Evolutionary conservation across 2,329 filamentous ascomycete species (phyloP), one percentile per base, ranked within the genome.

Genomic region (Fusarium setosum): DNA sequence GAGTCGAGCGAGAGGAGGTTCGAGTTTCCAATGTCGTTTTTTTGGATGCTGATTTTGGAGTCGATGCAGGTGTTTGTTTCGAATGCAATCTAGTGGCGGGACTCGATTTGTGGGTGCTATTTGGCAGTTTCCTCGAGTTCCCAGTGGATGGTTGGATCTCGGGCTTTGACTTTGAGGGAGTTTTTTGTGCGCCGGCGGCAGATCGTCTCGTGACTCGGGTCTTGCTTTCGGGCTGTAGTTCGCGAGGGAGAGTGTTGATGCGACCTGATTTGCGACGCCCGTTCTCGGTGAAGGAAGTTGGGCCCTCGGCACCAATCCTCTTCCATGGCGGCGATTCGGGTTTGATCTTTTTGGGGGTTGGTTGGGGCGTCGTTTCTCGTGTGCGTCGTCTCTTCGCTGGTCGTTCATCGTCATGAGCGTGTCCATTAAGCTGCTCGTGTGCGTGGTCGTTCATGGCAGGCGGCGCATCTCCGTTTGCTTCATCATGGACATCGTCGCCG

Each of bases 301-400:
- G 96, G 0, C 96, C 96, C 24, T 97, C 92, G 37, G 92, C 93
- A 59, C 86, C 86, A 64, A 92, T 86, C 73, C 89, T 92, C 82
- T 96, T 98, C 96, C 96, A 99, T 20, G 96, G 96, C 67, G 96
- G 96, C 65, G 95, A 98, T 61, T 86, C 84, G 52, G 82, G 80
- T 55, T 80, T 80, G 1, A 65, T 61, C 59, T 79, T 90, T 82
- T 59, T 68, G 8, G 61, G 52, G 12, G 71, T 58, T 59, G 76
- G 73, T n/a, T 61, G 73, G 31, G 82, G 81, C 21, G 80, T 84
- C 63, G 76, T 74, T 10, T 84, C 81, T 63, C 80, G 82, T 26
- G 86, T 83, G 75, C 88, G 88, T 63, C 88, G 89, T 74, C 90
- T 88, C 78, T 94, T 94, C 15, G 82, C 77, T 23, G 88, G 87